phyloP scores from a whole-genome alignment of 331 rosid species.

The Arachis monticola region DNA sequence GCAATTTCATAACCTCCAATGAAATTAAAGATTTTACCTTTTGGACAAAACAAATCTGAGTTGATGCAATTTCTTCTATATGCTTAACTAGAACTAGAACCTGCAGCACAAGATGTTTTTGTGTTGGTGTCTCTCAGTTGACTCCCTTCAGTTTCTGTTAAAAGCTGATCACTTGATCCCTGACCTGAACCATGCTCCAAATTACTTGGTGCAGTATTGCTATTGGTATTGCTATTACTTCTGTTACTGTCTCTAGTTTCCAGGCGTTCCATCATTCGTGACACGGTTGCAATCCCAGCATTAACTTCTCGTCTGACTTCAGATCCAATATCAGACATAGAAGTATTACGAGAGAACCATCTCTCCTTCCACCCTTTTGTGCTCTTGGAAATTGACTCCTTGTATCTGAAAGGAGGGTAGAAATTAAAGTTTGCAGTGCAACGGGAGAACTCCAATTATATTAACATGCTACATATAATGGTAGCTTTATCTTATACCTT shows the following conservation, averaged over 20 bases:
- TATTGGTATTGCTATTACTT: slow-evolving; percentile 43
- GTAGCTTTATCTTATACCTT: slow-evolving; percentile 54
- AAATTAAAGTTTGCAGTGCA: slow-evolving; percentile 3
- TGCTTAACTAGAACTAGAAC: slow-evolving; percentile 80
- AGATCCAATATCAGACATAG: slow-evolving; percentile 84
- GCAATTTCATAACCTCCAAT: slow-evolving; percentile 40
- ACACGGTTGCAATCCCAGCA: slow-evolving; percentile 84
- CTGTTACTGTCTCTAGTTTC: slow-evolving; percentile 74
- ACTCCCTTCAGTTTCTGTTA: slow-evolving; percentile 54
- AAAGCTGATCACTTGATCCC: slow-evolving; percentile 48
- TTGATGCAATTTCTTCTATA: slow-evolving; percentile 40
- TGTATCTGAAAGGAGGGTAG: slow-evolving; percentile 62
- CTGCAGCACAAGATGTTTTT: slow-evolving; percentile 61
- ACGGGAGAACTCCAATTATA: slow-evolving; percentile 19
- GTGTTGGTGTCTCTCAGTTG: slow-evolving; percentile 45
- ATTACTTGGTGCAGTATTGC: slow-evolving; percentile 46
- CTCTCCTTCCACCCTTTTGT: slow-evolving; percentile 97
- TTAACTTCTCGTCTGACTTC: slow-evolving; percentile 85
- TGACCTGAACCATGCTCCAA: slow-evolving; percentile 48
- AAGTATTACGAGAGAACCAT: slow-evolving; percentile 79
- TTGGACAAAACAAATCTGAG: slow-evolving; percentile 44
- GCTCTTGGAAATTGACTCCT: slow-evolving; percentile 93
- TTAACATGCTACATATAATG: slow-evolving; percentile 10
- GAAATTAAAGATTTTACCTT: slow-evolving; percentile 46
- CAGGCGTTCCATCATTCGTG: slow-evolving; percentile 87